A percentile compares a stretch with the other conserved stretches of the same genome.
These are phyloP conservation scores for Suillus fuscotomentosus DNA, from an alignment of 768 basidiomycete genomes.

Conservation along the genomic window DNA sequence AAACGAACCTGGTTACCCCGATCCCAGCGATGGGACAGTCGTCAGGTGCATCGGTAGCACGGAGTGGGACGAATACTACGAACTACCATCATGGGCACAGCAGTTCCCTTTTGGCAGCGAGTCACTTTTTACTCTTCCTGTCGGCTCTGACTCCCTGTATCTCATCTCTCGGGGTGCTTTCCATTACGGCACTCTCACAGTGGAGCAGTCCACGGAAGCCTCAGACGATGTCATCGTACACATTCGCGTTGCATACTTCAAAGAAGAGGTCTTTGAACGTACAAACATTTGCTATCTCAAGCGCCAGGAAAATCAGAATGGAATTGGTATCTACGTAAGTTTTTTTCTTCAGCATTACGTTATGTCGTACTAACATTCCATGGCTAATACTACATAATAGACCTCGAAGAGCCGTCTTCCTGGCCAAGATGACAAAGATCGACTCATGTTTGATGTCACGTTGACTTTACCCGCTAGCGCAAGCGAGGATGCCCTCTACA, in stretches of 20 bases:
- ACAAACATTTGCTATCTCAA: slow-evolving; percentile 32
- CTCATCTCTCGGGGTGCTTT: slow-evolving; percentile 33
- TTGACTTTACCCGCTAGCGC: slow-evolving; percentile 28
- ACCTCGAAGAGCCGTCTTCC: slow-evolving; percentile 12
- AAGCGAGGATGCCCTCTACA: slow-evolving; percentile 13
- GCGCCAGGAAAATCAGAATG: slow-evolving; percentile 24
- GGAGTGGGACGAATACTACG: slow-evolving; percentile 16
- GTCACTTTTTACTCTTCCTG: slow-evolving; percentile 28
- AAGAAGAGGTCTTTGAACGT: slow-evolving; percentile 19
- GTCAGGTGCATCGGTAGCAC: slow-evolving; percentile 9
- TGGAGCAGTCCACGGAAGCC: slow-evolving; percentile 16
- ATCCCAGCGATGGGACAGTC: slow-evolving; percentile 15
- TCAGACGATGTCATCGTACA: slow-evolving; percentile 22
- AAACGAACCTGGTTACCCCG: slow-evolving; percentile 5
- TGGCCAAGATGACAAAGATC: slow-evolving; percentile 10
- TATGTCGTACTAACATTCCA: not conserved
- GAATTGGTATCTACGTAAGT: slow-evolving; percentile 40
- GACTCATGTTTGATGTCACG: slow-evolving; percentile 26
- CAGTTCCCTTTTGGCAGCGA: slow-evolving; percentile 16
- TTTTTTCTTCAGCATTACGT: not conserved
- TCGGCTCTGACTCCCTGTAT: slow-evolving; percentile 29
- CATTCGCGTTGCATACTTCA: slow-evolving; percentile 30
- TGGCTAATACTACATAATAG: slow-evolving; percentile 5
- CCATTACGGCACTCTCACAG: slow-evolving; percentile 19
- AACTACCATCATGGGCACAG: slow-evolving; percentile 17